phyloP scores from a whole-genome alignment of 2,329 filamentous ascomycete species.

The Colletotrichum kahawae region DNA sequence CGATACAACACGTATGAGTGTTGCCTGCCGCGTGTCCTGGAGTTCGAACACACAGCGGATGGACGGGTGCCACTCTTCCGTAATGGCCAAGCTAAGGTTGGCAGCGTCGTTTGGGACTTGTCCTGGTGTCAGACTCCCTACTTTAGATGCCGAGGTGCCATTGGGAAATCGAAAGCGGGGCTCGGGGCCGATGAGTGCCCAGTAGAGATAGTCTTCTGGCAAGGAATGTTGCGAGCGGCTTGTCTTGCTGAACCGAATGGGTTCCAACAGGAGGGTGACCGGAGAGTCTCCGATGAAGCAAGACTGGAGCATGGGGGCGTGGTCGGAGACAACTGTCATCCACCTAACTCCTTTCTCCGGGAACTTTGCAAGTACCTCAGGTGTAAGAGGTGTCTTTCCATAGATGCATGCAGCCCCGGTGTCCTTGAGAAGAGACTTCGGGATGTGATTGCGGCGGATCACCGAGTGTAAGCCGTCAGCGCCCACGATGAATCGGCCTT shows the following conservation, averaged over 20 bases:
- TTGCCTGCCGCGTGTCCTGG: slow-evolving; percentile 61
- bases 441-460: slow-evolving; percentile 49
- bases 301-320: not conserved
- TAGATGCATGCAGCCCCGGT: not conserved
- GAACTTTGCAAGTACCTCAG: not conserved
- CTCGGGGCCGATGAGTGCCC: not conserved
- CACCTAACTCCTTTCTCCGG: not conserved
- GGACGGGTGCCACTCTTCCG: slow-evolving; percentile 46
- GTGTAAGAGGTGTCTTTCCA: not conserved
- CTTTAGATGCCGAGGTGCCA: not conserved
- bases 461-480: slow-evolving; percentile 71
- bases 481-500: slow-evolving; percentile 63
- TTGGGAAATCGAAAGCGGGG: not conserved
- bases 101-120: not conserved
- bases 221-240: not conserved
- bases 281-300: not conserved
- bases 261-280: not conserved
- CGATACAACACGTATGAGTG: slow-evolving; percentile 72
- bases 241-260: not conserved
- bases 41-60: slow-evolving; percentile 63
- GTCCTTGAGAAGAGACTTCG: not conserved
- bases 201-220: not conserved
- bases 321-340: not conserved
- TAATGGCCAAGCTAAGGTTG: slow-evolving; percentile 33
- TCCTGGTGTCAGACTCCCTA: not conserved